Conservation (phyloP, 2,329 filamentous ascomycete genomes). For the Verruconis gallopava region DNA sequence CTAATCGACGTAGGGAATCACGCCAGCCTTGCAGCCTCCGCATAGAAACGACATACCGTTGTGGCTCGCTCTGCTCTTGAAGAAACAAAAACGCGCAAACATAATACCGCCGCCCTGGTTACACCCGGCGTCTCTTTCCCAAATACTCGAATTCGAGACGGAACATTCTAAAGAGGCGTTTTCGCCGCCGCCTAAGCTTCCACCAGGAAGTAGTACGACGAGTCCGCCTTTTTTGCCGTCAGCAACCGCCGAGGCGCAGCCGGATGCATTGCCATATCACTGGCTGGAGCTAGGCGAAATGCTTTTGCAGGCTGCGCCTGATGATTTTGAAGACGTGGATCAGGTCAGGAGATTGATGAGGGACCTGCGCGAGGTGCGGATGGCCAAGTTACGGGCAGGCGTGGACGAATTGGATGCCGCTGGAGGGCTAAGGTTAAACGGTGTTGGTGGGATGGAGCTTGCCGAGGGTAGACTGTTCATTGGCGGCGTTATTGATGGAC, state of each 20-base stretch:
- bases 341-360: conserved; percentile 62
- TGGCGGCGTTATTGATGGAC: conserved; percentile 71
- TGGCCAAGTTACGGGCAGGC: conserved; percentile 74
- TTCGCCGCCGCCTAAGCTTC: conserved; percentile 60
- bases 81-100: conserved; percentile 86
- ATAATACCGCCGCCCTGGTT: conserved; percentile 89
- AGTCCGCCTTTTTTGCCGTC: conserved; percentile 66
- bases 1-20: conserved; percentile 49
- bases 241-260: conserved; percentile 55
- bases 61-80: conserved; percentile 90
- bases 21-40: conserved; percentile 65
- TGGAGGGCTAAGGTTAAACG: conserved; percentile 60
- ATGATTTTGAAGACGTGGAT: conserved; percentile 66
- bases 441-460: conserved; percentile 87
- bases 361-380: conserved; percentile 75
- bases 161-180: conserved; percentile 58
- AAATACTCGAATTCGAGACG: conserved; percentile 72
- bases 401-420: conserved; percentile 58
- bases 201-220: conserved; percentile 21
- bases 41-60: conserved; percentile 69
- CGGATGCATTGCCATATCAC: conserved; percentile 74
- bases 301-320: conserved; percentile 69
- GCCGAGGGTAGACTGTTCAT: conserved; percentile 78
- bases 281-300: conserved; percentile 89
- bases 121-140: conserved; percentile 56